These are phyloP conservation scores for Phyllosticta paracitricarpa DNA, from an alignment of 2,329 filamentous ascomycete species.

Conservation along the genomic window DNA sequence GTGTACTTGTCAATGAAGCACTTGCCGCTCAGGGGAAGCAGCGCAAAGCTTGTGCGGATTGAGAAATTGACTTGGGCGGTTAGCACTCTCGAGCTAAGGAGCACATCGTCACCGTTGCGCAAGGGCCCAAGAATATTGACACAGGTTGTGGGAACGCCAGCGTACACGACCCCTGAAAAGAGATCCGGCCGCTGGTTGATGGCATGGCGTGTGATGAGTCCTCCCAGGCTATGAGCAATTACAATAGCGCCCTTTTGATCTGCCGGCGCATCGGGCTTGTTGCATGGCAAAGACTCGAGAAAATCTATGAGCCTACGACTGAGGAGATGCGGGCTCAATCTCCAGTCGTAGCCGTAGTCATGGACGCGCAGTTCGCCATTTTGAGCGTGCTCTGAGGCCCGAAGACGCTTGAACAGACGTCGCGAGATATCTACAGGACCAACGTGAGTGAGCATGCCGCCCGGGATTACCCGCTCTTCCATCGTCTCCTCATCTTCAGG, in stretches of 20 bases:
- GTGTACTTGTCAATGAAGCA: constrained; percentile 81
- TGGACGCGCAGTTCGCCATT: constrained; percentile 66
- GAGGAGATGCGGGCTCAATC: constrained; percentile 69
- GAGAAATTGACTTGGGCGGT: constrained; percentile 92
- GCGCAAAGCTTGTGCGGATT: constrained; percentile 72
- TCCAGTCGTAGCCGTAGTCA: constrained; percentile 94
- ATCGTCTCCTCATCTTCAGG: constrained; percentile 75
- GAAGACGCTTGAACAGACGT: constrained; percentile 67
- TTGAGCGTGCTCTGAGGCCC: constrained; percentile 62
- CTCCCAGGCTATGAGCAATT: constrained; percentile 79
- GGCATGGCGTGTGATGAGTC: constrained; percentile 54
- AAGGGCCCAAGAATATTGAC: constrained; percentile 86
- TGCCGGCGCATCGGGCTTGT: constrained; percentile 45
- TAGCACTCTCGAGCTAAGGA: constrained; percentile 79
- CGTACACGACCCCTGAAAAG: constrained; percentile 77
- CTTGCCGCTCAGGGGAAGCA: constrained; percentile 76
- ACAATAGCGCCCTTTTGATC: constrained; percentile 62
- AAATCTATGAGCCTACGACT: constrained; percentile 64
- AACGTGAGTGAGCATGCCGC: constrained; percentile 83
- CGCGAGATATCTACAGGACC: constrained; percentile 85
- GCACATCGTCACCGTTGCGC: constrained; percentile 83
- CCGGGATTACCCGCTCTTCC: constrained; percentile 72
- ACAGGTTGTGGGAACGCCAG: constrained; percentile 74
- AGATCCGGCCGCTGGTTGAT: constrained; percentile 79
- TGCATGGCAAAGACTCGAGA: constrained; percentile 64